Conservation (phyloP, 805 yeast genomes). For the Teunomyces lycoperdinae region DNA sequence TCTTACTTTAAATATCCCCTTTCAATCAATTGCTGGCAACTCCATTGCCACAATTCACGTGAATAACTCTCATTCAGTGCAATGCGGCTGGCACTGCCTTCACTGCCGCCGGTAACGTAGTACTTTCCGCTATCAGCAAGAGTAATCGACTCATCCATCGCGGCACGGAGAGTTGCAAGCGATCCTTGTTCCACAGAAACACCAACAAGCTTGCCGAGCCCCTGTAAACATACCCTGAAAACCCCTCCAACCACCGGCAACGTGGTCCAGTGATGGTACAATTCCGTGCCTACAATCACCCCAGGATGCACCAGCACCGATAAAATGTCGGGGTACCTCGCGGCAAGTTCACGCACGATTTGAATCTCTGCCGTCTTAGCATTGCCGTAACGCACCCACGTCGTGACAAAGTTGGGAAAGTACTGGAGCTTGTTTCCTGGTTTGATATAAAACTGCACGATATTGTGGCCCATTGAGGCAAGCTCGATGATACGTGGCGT, state of each 20-base stretch:
- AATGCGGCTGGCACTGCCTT: slow-evolving; percentile 18
- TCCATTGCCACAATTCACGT: slow-evolving; percentile 29
- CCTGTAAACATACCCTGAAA: slow-evolving; percentile 13
- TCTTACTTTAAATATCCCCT: no score
- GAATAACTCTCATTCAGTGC: slow-evolving; percentile 22
- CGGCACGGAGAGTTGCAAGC: slow-evolving; percentile 31
- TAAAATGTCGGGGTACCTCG: slow-evolving; percentile 28
- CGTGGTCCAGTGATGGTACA: slow-evolving; percentile 28
- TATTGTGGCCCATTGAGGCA: slow-evolving; percentile 33
- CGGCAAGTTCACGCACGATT: slow-evolving; percentile 24
- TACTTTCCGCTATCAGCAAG: slow-evolving; percentile 27
- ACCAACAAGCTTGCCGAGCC: slow-evolving; percentile 18
- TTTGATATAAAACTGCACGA: slow-evolving; percentile 19
- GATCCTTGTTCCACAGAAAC: slow-evolving; percentile 35
- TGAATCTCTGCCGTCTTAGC: slow-evolving; percentile 36
- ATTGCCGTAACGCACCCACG: slow-evolving; percentile 35
- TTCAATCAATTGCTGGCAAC: slow-evolving; percentile 4
- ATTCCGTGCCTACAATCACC: slow-evolving; percentile 29
- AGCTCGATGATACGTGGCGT: slow-evolving; percentile 31
- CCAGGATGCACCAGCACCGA: slow-evolving; percentile 41
- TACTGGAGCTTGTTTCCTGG: slow-evolving; percentile 23
- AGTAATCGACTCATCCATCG: slow-evolving; percentile 26
- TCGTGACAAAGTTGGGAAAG: slow-evolving; percentile 22
- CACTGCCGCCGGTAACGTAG: slow-evolving; percentile 31
- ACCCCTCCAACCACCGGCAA: slow-evolving; percentile 22